phyloP scores from a whole-genome alignment of 768 basidiomycete genomes.

The Multifurca ochricompacta region DNA sequence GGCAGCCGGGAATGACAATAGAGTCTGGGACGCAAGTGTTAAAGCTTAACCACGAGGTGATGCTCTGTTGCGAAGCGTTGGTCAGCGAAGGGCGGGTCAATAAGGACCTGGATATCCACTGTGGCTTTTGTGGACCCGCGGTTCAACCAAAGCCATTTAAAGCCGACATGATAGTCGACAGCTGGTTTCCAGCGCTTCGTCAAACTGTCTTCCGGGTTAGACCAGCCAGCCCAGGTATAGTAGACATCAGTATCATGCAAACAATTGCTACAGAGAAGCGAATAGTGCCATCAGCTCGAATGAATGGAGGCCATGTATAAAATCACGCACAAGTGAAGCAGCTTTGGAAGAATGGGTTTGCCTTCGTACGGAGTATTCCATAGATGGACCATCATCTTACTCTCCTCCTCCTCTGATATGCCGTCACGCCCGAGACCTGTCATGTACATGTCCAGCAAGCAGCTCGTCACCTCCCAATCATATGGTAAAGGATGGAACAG shows the following conservation, averaged over 20 bases:
- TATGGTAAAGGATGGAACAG: slow-evolving; percentile 37
- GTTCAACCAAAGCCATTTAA: slow-evolving; percentile 47
- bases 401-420: slow-evolving; percentile 31
- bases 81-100: slow-evolving; percentile 36
- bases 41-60: too few species aligned
- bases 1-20: not conserved
- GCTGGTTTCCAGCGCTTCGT: slow-evolving; percentile 38
- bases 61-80: slow-evolving; percentile 25
- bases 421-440: slow-evolving; percentile 37
- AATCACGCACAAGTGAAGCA: slow-evolving; percentile 42
- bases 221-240: slow-evolving; percentile 41
- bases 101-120: slow-evolving; percentile 30
- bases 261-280: slow-evolving; percentile 31
- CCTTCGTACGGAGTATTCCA: slow-evolving; percentile 36
- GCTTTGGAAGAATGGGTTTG: slow-evolving; percentile 36
- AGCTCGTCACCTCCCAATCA: slow-evolving; percentile 44
- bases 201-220: slow-evolving; percentile 33
- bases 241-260: slow-evolving; percentile 36
- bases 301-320: too few species aligned
- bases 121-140: slow-evolving; percentile 20
- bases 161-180: slow-evolving; percentile 38
- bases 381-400: slow-evolving; percentile 29
- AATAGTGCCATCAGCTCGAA: not conserved
- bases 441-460: slow-evolving; percentile 39
- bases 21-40: not conserved